Evolutionary conservation across 1,284 basidiomycete genomes (phyloP), one percentile per base, ranked within the genome.

Genomic region (Mixia osmundae): DNA sequence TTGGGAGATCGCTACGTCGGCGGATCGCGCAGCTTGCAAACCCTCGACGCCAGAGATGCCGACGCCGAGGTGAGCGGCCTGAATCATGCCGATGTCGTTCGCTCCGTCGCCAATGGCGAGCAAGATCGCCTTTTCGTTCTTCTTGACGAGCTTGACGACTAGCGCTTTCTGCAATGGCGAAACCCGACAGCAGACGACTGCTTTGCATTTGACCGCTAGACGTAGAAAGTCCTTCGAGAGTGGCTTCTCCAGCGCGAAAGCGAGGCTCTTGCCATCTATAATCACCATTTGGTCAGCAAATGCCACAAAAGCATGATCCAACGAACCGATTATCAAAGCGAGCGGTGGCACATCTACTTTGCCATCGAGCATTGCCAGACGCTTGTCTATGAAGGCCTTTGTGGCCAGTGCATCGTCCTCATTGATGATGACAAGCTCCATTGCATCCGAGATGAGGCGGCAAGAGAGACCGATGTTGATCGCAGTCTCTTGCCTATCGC

Each of bases 1-100:
- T 54, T 95, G 89, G 2, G 83, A 87, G 59, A 95, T 87, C 1
- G 87, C 87, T 49, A 94, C 95, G 57, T 95, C 89, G 11, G 89
- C 85, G 16, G 83, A 91, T 85, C 95, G 95, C 30, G 87, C 85
- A 18, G 89, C 89, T 57, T 97, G 89, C 16, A 83, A 87, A 37
- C 89, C 89, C 56, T 97, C 89, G 30, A 89, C 68, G 36, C 89
- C 89, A 43, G 83, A 71, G 19, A 95, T 65, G 19, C 89, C 89
- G 50, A 87, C 83, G 4, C 89, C 89, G 47, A 91, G 74, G 55
- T 95, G 89, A 24, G 89, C 89, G 52, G 94, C 87, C 56, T 97
- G 89, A 46, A 97, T 97, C 82, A 89, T 89, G 3, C 80, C 80
- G 8, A 89, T 82, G 50, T 89, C 83, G 50, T 87, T 89, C 11